Conservation (phyloP, 2,329 filamentous ascomycete genomes). For the Neofusicoccum kwambonambiense region DNA sequence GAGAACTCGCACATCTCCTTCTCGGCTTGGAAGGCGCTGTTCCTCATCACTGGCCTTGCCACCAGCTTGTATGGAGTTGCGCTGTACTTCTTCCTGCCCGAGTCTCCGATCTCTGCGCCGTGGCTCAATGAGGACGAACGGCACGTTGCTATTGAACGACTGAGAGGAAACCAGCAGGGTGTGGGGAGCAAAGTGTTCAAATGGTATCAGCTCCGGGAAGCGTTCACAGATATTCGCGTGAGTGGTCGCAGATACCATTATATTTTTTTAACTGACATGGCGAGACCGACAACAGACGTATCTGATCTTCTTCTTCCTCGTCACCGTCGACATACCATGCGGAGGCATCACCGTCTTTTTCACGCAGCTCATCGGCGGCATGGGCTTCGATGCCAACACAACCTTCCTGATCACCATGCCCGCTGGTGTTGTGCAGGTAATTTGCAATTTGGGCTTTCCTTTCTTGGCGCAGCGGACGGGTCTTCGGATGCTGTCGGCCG, state of each 20-base stretch:
- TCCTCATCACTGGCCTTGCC: background rate
- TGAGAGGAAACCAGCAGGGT: constrained; percentile 43
- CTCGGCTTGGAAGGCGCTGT: constrained; percentile 48
- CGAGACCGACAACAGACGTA: background rate
- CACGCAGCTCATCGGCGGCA: background rate
- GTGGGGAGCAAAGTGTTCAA: constrained; percentile 9
- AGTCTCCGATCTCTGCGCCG: constrained; percentile 61
- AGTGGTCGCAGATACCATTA: background rate
- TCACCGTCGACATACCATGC: background rate
- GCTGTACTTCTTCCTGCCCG: constrained; percentile 54
- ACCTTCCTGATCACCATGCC: constrained; percentile 8
- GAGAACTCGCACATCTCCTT: constrained; percentile 50
- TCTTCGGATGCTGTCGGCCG: background rate
- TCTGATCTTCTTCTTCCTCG: background rate
- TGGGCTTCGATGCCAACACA: background rate
- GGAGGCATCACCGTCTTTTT: constrained; percentile 1
- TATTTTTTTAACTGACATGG: no score
- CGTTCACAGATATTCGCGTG: constrained; percentile 13
- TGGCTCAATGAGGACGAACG: constrained; percentile 59
- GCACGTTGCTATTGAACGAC: constrained; percentile 57
- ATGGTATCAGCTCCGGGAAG: constrained; percentile 13
- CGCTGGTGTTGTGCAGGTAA: background rate
- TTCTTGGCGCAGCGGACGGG: background rate
- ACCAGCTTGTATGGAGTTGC: background rate
- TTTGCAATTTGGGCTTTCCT: background rate